Conservation (phyloP, 306 rosid species). For the Castanospermum australe region DNA sequence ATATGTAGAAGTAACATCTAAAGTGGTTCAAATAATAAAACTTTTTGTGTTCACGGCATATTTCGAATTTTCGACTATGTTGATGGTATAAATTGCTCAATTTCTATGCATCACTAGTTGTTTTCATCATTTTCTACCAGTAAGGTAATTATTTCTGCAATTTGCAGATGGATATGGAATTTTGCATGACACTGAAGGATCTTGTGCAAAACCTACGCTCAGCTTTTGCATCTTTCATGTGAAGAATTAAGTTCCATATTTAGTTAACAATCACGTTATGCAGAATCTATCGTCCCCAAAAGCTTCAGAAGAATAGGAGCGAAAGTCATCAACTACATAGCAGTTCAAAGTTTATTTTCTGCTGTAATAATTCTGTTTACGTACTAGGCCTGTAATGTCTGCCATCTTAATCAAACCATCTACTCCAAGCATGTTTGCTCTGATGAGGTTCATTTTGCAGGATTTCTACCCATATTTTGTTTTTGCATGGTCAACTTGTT, state of each 20-base stretch:
- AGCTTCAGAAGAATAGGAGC: constrained; percentile 32
- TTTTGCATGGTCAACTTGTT: constrained; percentile 56
- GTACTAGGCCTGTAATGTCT: constrained; percentile 45
- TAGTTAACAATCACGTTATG: not conserved
- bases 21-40: not conserved
- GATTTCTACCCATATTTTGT: constrained; percentile 28
- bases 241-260: constrained; percentile 38
- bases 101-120: not conserved
- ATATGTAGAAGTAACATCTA: not conserved
- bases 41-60: not conserved
- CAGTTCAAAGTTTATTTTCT: constrained; percentile 29
- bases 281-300: not conserved
- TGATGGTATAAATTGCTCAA: not conserved
- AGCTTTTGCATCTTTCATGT: constrained; percentile 50
- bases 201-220: constrained; percentile 65
- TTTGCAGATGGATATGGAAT: constrained; percentile 79
- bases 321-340: constrained; percentile 10
- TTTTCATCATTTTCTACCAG: not conserved
- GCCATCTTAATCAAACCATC: constrained; percentile 26
- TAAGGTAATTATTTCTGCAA: not conserved
- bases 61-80: not conserved
- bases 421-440: constrained; percentile 45
- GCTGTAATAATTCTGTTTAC: constrained; percentile 27
- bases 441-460: constrained; percentile 50
- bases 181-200: constrained; percentile 68